Conservation (phyloP, 2,329 filamentous ascomycete species). For the Phialophora macrospora region DNA sequence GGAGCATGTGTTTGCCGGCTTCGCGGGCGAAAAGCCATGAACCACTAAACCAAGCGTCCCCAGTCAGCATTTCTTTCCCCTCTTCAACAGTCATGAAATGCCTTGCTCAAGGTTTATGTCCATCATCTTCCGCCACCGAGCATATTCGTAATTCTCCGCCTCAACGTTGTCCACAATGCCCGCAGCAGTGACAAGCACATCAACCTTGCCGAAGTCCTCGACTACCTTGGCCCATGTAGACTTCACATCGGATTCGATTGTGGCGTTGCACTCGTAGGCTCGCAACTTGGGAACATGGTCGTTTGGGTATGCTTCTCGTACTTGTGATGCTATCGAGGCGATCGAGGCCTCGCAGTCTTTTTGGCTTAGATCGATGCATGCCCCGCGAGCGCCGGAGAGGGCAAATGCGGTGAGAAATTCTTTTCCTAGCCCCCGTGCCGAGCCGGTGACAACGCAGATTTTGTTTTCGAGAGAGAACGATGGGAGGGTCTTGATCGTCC, state of each 20-base stretch:
- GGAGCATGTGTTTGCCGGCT: conserved; percentile 65
- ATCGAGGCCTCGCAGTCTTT: conserved; percentile 41
- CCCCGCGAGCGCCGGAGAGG: conserved; percentile 43
- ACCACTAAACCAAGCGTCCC: conserved; percentile 51
- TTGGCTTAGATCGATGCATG: conserved; percentile 43
- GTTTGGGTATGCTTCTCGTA: conserved; percentile 34
- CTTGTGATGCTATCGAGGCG: conserved; percentile 41
- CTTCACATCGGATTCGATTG: conserved; percentile 46
- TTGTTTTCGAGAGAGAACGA: conserved; percentile 38
- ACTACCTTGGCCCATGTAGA: conserved; percentile 44
- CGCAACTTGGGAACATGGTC: conserved; percentile 42
- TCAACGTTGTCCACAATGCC: conserved; percentile 47
- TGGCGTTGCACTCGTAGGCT: conserved; percentile 49
- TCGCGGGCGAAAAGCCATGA: conserved; percentile 86
- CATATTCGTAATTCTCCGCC: conserved; percentile 45
- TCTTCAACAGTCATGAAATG: not conserved
- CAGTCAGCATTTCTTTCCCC: not conserved
- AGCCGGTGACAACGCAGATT: conserved; percentile 37
- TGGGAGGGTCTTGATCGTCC: conserved; percentile 32
- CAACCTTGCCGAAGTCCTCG: conserved; percentile 45
- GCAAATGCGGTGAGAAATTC: conserved; percentile 44
- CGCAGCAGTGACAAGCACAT: conserved; percentile 50
- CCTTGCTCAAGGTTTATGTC: conserved; percentile 44
- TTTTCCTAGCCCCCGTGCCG: conserved; percentile 42
- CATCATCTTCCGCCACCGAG: conserved; percentile 45